These are phyloP conservation scores for Kluyveromyces aestuarii DNA, from an alignment of 805 yeast genomes.

Conservation along the genomic window DNA sequence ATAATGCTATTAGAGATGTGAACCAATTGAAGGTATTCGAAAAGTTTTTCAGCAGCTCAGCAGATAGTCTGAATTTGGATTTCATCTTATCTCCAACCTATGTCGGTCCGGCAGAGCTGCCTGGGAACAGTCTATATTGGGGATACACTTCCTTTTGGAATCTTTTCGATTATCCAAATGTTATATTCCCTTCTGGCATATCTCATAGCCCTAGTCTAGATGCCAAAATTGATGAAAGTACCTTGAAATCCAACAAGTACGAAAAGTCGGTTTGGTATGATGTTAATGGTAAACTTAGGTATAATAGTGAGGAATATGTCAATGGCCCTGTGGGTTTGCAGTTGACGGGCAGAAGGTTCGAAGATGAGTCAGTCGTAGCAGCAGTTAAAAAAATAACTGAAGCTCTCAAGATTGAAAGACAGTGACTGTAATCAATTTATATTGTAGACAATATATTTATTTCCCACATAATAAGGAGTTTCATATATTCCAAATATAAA, in stretches of 20 bases:
- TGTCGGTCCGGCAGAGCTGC: conserved; percentile 60
- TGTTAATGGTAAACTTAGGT: conserved; percentile 9
- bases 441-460: too few species aligned
- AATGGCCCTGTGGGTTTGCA: conserved; percentile 45
- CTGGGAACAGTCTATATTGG: conserved; percentile 61
- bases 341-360: conserved; percentile 42
- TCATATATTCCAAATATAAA: too few species aligned
- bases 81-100: conserved; percentile 61
- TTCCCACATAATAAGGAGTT: too few species aligned
- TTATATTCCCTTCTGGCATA: conserved; percentile 54
- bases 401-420: conserved; percentile 21
- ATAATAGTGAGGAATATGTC: conserved; percentile 28
- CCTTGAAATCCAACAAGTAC: conserved; percentile 12
- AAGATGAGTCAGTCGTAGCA: conserved; percentile 41
- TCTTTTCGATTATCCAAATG: conserved; percentile 60
- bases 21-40: conserved; percentile 39
- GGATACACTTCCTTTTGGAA: conserved; percentile 73
- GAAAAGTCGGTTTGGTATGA: conserved; percentile 18
- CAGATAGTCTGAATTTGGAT: conserved; percentile 32
- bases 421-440: background rate
- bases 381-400: conserved; percentile 34
- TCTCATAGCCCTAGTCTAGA: conserved; percentile 48
- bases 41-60: conserved; percentile 10
- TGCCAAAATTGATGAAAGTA: conserved; percentile 5
- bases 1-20: conserved; percentile 46